These are phyloP conservation scores for Rhizopus stolonifer DNA, from an alignment of 371 early-diverging fungal genomes.

Conservation along the genomic window DNA sequence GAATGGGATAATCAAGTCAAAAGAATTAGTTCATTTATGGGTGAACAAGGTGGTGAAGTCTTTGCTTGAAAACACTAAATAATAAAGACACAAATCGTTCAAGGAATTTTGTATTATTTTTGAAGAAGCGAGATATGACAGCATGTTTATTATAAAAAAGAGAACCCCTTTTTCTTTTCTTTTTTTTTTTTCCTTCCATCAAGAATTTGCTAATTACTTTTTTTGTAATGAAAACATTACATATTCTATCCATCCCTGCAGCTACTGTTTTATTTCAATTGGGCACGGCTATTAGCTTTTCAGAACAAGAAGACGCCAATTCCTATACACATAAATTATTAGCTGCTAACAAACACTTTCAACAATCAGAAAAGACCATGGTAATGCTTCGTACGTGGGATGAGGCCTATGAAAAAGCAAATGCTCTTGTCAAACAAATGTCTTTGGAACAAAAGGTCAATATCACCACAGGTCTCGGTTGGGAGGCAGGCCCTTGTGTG, in stretches of 20 bases:
- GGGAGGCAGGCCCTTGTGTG: slow-evolving; percentile 43
- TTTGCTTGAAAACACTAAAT: slow-evolving; percentile 25
- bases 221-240: background rate
- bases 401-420: slow-evolving; percentile 40
- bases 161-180: background rate
- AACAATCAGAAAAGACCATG: background rate
- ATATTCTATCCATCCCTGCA: background rate
- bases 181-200: background rate
- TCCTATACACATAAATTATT: slow-evolving; percentile 1
- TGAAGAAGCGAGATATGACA: background rate
- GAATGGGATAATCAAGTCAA: slow-evolving; percentile 38
- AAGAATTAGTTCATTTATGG: slow-evolving; percentile 58
- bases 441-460: slow-evolving; percentile 44
- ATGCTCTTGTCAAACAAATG: slow-evolving; percentile 30
- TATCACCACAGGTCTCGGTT: slow-evolving; percentile 54
- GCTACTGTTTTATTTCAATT: background rate
- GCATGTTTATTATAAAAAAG: background rate
- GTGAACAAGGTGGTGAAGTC: slow-evolving; percentile 58
- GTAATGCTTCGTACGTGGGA: slow-evolving; percentile 27
- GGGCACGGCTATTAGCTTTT: background rate
- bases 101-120: background rate
- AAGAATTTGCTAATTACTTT: background rate
- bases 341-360: background rate
- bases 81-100: background rate
- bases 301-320: background rate